Evolutionary conservation across 305 asterid species (phyloP), one percentile per base, ranked within the genome.

Genomic region (Rubia tinctorum): DNA sequence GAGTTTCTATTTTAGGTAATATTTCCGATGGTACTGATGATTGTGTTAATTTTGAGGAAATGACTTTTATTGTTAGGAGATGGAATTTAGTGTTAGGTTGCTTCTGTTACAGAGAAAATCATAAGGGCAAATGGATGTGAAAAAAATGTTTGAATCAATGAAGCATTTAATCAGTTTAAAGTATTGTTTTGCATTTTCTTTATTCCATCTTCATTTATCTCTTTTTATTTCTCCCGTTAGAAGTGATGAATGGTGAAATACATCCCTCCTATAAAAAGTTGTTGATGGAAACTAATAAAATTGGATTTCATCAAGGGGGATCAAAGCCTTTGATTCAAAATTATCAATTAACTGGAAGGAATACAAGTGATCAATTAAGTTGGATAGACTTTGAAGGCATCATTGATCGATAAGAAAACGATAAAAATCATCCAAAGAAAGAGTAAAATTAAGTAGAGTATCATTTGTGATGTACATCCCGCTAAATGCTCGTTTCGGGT

Each of bases 321-420:
- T 94, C 99, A 60, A 88, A 73, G 81, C 93, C 90, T 34, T 83
- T 94, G 30, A 80, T 90, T 77, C 96, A 90, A 76, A 91, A 91
- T 86, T 95, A 91, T 72, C 85, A 83, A 71, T 87, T 88, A 71
- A 79, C 90, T 75, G 96, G 90, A 66, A 78, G 82, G 86, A 90
- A 91, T 80, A 80, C 94, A 64, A 75, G 72, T 43, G 82, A 75
- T 75, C 63, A 79, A 74, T 82, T 79, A 75, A n/a, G 94, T 22
- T 88, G 76, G 74, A 82, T 77, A 71, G 99, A 90, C 71, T 90
- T 89, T 84, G 81, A 88, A 10, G 61, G 75, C 51, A 74, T 84
- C 72, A 73, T 94, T 45, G 76, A 71, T 49, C 86, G 84, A 75
- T 94, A 94, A 80, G 78, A 87, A 15, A 82, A 82, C 63, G 87